phyloP scores from a whole-genome alignment of 2,329 filamentous ascomycete genomes.

The Colletotrichum echinochloae region DNA sequence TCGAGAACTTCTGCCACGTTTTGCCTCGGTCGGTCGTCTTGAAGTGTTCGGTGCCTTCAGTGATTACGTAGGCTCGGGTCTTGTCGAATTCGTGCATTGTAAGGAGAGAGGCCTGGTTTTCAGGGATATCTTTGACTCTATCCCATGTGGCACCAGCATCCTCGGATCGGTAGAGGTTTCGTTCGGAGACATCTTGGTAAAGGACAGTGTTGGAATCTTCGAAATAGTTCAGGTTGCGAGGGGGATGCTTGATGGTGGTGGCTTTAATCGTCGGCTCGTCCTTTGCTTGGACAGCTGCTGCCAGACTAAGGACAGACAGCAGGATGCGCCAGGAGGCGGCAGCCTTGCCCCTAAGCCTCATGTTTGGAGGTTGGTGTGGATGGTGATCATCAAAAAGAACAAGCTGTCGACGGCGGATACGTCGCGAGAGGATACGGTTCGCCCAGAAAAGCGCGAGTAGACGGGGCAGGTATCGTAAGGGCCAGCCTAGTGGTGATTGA shows the following conservation, averaged over 20 bases:
- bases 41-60: constrained; percentile 78
- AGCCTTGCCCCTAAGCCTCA: constrained; percentile 65
- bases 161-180: constrained; percentile 79
- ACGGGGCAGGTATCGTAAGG: constrained; percentile 18
- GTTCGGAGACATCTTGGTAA: constrained; percentile 74
- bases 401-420: constrained; percentile 11
- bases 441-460: constrained; percentile 9
- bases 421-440: constrained; percentile 11
- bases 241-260: constrained; percentile 74
- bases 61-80: constrained; percentile 83
- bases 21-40: constrained; percentile 86
- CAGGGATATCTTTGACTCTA: constrained; percentile 71
- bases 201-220: constrained; percentile 87
- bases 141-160: constrained; percentile 87
- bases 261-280: constrained; percentile 74
- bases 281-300: constrained; percentile 61
- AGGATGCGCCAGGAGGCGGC: constrained; percentile 62
- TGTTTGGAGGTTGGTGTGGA: constrained; percentile 56
- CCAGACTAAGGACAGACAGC: constrained; percentile 61
- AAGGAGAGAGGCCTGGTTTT: constrained; percentile 72
- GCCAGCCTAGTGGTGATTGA: constrained; percentile 38
- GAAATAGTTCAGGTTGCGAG: constrained; percentile 85
- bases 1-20: constrained; percentile 81
- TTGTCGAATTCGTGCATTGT: constrained; percentile 83
- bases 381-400: constrained; percentile 57